These are phyloP conservation scores for Stevia rebaudiana DNA, from an alignment of 140 eudicot species.

Conservation along the genomic window DNA sequence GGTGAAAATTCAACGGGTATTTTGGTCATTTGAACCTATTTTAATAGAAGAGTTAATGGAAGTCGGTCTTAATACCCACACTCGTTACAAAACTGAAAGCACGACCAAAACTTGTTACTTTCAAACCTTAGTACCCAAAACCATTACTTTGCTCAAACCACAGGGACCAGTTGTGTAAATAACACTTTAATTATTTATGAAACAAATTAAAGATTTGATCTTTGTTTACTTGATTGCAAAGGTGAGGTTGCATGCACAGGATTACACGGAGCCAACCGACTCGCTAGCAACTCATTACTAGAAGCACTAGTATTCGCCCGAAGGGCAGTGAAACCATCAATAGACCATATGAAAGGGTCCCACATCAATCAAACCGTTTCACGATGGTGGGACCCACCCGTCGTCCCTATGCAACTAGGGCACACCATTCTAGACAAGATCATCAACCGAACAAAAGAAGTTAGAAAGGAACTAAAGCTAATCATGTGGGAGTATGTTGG, in stretches of 20 bases:
- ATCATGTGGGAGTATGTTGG: conserved; percentile 99
- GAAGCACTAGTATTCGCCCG: conserved; percentile 93
- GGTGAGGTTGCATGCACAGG: conserved; percentile 99
- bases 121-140: too few relatives aligned
- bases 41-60: too few relatives aligned
- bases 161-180: too few relatives aligned
- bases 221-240: conserved; percentile 13
- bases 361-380: conserved; percentile 30
- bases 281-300: conserved; percentile 89
- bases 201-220: not conserved
- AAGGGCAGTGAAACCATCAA: conserved; percentile 84
- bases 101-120: too few relatives aligned
- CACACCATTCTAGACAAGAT: conserved; percentile 34
- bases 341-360: conserved; percentile 64
- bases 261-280: conserved; percentile 89
- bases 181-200: not conserved
- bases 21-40: too few relatives aligned
- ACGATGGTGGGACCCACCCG: conserved; percentile 68
- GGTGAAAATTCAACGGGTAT: too few relatives aligned
- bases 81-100: too few relatives aligned
- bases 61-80: too few relatives aligned
- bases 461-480: conserved; percentile 63
- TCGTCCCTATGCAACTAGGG: conserved; percentile 53
- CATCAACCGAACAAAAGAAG: conserved; percentile 52
- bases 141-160: too few relatives aligned